These are phyloP conservation scores for Sextonia rubra DNA, from an alignment of 164 flowering plant genomes.

Conservation along the genomic window DNA sequence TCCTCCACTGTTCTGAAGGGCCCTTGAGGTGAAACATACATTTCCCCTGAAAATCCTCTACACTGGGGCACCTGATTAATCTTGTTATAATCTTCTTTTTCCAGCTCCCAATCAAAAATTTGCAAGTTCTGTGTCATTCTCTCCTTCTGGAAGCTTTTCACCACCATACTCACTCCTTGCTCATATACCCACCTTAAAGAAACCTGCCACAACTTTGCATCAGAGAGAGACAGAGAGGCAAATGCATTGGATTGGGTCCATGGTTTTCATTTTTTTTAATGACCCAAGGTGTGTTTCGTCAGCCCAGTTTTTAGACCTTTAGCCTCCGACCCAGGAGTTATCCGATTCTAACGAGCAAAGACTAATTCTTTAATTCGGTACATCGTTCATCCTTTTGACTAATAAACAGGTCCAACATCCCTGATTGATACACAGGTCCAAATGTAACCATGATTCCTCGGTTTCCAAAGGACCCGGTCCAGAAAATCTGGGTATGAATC, in stretches of 20 bases:
- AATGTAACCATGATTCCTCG: no score
- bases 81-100: constrained; percentile 17
- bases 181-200: constrained; percentile 28
- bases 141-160: constrained; percentile 30
- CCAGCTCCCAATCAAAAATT: constrained; percentile 26
- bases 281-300: no score
- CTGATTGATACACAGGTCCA: no score
- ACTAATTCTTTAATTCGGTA: no score
- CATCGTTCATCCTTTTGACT: no score
- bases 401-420: no score
- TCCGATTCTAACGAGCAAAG: no score
- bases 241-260: background rate
- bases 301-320: no score
- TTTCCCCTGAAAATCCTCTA: background rate
- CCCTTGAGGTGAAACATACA: constrained; percentile 19
- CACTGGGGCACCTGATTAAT: constrained; percentile 23
- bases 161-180: constrained; percentile 25
- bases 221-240: background rate
- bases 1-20: constrained; percentile 24
- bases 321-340: no score
- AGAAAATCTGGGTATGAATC: no score
- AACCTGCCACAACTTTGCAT: constrained; percentile 16
- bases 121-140: constrained; percentile 26
- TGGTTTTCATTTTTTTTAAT: no score
- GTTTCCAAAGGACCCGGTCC: no score